Evolutionary conservation across 164 flowering plant species (phyloP).

Genomic region (Amborella trichopoda): DNA sequence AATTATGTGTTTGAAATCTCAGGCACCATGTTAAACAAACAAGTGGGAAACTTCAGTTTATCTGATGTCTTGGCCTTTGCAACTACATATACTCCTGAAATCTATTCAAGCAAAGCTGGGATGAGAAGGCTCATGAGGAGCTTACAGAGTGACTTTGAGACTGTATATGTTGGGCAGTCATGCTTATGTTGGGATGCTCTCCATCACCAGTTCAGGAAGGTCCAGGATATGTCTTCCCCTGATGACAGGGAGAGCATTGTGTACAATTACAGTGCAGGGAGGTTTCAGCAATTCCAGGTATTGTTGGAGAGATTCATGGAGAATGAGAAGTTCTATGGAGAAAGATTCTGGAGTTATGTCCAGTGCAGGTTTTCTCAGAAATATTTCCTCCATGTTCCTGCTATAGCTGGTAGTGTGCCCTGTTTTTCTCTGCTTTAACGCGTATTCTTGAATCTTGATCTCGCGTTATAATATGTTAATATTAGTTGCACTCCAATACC

Average conservation of each 20-base stretch:
- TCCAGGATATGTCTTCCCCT: slow-evolving; percentile 21
- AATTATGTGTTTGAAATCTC: neutral
- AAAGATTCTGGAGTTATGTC: slow-evolving; percentile 28
- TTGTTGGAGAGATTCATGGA: slow-evolving; percentile 48
- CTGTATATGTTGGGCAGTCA: slow-evolving; percentile 44
- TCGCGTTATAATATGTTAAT: neutral
- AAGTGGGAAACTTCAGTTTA: slow-evolving; percentile 13
- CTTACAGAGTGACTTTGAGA: slow-evolving; percentile 39
- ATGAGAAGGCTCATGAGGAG: slow-evolving; percentile 28
- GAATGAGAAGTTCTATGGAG: slow-evolving; percentile 23
- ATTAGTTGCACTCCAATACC: neutral
- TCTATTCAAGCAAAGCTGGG: slow-evolving; percentile 17
- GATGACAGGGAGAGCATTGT: slow-evolving; percentile 9
- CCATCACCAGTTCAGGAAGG: slow-evolving; percentile 11
- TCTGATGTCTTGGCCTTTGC: too few relatives aligned
- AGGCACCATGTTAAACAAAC: slow-evolving; percentile 24
- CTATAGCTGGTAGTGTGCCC: slow-evolving; percentile 15
- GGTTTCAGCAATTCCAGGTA: slow-evolving; percentile 43
- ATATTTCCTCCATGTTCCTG: slow-evolving; percentile 46
- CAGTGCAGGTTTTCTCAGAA: slow-evolving; percentile 26
- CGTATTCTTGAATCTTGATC: neutral
- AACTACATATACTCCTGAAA: too few relatives aligned
- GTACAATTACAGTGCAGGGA: slow-evolving; percentile 15
- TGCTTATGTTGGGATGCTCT: slow-evolving; percentile 60
- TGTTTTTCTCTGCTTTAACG: neutral